phyloP scores from a whole-genome alignment of 805 yeast genomes.

The Ogataea sp. region DNA sequence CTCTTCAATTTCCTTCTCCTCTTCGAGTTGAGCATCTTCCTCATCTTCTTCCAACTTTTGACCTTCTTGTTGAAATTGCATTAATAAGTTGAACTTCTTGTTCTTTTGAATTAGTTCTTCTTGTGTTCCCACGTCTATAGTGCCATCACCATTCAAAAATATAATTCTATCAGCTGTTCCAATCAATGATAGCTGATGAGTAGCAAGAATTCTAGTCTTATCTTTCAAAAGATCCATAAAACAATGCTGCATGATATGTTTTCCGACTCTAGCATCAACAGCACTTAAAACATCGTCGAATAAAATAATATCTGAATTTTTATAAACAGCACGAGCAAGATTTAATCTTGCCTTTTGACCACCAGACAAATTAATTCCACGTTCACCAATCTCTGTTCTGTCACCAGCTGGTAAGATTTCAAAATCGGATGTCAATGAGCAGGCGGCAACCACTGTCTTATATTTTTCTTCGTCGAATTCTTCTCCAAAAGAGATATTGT shows the following conservation, averaged over 20 bases:
- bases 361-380: conserved; percentile 79
- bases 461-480: conserved; percentile 45
- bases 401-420: conserved; percentile 69
- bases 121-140: conserved; percentile 50
- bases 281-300: conserved; percentile 80
- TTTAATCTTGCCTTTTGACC: conserved; percentile 83
- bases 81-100: conserved; percentile 39
- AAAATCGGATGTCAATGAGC: conserved; percentile 62
- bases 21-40: conserved; percentile 5
- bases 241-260: conserved; percentile 66
- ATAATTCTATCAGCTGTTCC: conserved; percentile 61
- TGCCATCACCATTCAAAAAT: conserved; percentile 56
- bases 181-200: conserved; percentile 72
- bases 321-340: conserved; percentile 74
- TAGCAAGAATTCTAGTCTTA: conserved; percentile 67
- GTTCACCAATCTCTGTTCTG: conserved; percentile 72
- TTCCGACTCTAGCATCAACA: conserved; percentile 83
- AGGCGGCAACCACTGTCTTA: conserved; percentile 45
- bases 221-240: conserved; percentile 43
- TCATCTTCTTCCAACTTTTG: conserved; percentile 21
- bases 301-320: conserved; percentile 55
- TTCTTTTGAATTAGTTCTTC: conserved; percentile 41
- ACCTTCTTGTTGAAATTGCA: conserved; percentile 32
- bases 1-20: conserved; percentile 25
- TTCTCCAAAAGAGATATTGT: conserved; percentile 64